phyloP scores from a whole-genome alignment of 2,329 filamentous ascomycete genomes.

The Ramichloridium luteum region DNA sequence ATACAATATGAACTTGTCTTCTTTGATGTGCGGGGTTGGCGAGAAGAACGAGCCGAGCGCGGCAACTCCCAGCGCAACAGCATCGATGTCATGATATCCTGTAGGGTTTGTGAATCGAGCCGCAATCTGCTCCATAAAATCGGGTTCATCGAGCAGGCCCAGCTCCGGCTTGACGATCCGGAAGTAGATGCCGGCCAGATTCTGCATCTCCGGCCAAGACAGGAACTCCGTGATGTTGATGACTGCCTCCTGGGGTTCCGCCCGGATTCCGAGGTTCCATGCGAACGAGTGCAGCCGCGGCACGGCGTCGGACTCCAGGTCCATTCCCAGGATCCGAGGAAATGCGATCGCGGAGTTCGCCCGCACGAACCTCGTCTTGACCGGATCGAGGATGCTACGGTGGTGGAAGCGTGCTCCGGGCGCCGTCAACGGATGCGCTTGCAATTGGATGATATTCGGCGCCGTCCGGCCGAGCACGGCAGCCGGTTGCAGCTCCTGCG shows the following conservation, averaged over 20 bases:
- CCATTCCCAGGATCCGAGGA: constrained; percentile 40
- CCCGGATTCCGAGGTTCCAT: constrained; percentile 34
- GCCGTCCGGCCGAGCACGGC: constrained; percentile 14
- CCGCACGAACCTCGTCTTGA: constrained; percentile 25
- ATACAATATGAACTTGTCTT: constrained; percentile 36
- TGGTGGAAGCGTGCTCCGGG: constrained; percentile 26
- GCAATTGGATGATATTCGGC: constrained; percentile 22
- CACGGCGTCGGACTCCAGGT: constrained; percentile 42
- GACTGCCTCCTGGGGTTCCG: constrained; percentile 16
- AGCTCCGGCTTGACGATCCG: constrained; percentile 42
- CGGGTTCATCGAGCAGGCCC: constrained; percentile 33
- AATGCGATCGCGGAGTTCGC: constrained; percentile 40
- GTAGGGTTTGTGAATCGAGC: constrained; percentile 17
- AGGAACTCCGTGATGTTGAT: constrained; percentile 19
- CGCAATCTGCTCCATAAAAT: constrained; percentile 20
- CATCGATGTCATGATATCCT: constrained; percentile 31
- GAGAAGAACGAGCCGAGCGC: constrained; percentile 44
- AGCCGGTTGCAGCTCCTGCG: constrained; percentile 14
- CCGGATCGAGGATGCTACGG: constrained; percentile 24
- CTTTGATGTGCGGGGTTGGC: constrained; percentile 28
- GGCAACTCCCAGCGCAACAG: constrained; percentile 43
- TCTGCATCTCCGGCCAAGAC: constrained; percentile 21
- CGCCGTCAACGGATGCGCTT: constrained; percentile 24
- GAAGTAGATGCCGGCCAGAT: constrained; percentile 35
- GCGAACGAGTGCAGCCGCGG: constrained; percentile 44